Conservation (phyloP, 441 rosid genomes). For the Pelargonium australe region DNA sequence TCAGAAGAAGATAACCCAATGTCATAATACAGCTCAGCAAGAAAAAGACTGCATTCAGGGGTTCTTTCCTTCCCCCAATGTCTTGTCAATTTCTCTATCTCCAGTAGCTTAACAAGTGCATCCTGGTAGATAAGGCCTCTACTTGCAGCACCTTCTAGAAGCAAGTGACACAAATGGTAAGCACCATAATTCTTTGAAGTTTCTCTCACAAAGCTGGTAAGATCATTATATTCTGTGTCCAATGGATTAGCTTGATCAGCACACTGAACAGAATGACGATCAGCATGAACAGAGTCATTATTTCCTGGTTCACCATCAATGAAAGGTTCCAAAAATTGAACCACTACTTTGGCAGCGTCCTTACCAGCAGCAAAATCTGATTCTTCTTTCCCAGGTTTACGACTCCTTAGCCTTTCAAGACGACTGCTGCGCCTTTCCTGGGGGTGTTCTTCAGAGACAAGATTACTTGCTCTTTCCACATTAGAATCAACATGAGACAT, state of each 20-base stretch:
- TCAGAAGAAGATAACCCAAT: constrained; percentile 53
- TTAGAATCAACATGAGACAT: constrained; percentile 40
- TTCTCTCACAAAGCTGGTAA: constrained; percentile 54
- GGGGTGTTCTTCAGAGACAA: constrained; percentile 63
- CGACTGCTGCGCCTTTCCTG: constrained; percentile 98
- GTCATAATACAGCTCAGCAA: constrained; percentile 85
- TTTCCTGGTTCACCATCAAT: constrained; percentile 31
- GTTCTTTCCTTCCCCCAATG: constrained; percentile 80
- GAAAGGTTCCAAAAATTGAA: constrained; percentile 73
- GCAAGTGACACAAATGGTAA: constrained; percentile 86
- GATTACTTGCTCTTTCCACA: constrained; percentile 36
- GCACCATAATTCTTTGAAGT: constrained; percentile 80
- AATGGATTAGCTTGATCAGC: constrained; percentile 34
- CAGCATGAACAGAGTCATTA: constrained; percentile 32
- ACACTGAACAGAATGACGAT: constrained; percentile 33
- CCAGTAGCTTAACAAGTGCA: constrained; percentile 55
- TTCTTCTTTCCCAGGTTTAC: constrained; percentile 93
- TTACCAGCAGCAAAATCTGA: constrained; percentile 50
- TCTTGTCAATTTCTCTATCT: constrained; percentile 84
- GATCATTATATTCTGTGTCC: constrained; percentile 42
- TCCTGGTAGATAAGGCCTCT: constrained; percentile 40
- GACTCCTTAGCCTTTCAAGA: constrained; percentile 90
- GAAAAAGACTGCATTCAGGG: constrained; percentile 86
- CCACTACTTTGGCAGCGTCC: constrained; percentile 57
- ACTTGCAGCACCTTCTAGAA: constrained; percentile 61